phyloP scores from a whole-genome alignment of 352 stramenopile species.

The Globisporangium takayamanum region DNA sequence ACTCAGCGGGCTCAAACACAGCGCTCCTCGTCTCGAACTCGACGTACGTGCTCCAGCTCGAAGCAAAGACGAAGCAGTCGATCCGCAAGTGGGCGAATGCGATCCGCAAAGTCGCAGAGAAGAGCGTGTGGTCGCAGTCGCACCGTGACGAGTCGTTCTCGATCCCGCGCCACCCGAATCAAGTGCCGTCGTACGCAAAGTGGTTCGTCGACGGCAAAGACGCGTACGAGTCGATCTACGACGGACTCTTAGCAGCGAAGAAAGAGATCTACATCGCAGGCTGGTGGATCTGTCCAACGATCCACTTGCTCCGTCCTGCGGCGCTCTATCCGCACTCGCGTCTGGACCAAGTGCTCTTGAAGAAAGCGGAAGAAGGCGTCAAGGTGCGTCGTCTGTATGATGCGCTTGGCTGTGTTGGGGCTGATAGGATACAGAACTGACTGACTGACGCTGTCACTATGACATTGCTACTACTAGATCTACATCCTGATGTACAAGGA shows the following conservation, averaged over 20 bases:
- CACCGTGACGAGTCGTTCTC: conserved; percentile 78
- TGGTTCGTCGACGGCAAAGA: conserved; percentile 83
- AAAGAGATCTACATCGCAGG: conserved; percentile 89
- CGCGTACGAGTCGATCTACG: conserved; percentile 70
- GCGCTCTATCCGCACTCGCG: conserved; percentile 51
- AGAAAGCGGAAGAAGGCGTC: conserved; percentile 76
- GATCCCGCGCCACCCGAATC: conserved; percentile 58
- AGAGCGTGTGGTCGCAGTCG: conserved; percentile 67
- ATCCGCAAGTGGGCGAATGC: conserved; percentile 82
- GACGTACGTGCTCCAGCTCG: conserved; percentile 80
- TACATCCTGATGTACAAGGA: conserved; percentile 93
- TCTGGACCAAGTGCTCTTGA: conserved; percentile 55
- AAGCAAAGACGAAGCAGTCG: conserved; percentile 74
- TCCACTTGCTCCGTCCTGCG: conserved; percentile 71
- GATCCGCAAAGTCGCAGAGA: conserved; percentile 64
- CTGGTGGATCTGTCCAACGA: conserved; percentile 86
- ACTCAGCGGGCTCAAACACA: conserved; percentile 70
- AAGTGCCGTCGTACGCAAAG: conserved; percentile 55
- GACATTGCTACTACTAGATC: conserved; percentile 19
- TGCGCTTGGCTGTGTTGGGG: not conserved
- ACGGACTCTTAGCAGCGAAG: conserved; percentile 47
- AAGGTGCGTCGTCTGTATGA: conserved; percentile 19
- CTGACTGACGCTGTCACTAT: not conserved
- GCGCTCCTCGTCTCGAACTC: conserved; percentile 74
- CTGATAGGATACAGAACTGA: too few species aligned